Evolutionary conservation across 345 rosid species (phyloP), one percentile per base, ranked within the genome.

Genomic region (Carallia brachiata): DNA sequence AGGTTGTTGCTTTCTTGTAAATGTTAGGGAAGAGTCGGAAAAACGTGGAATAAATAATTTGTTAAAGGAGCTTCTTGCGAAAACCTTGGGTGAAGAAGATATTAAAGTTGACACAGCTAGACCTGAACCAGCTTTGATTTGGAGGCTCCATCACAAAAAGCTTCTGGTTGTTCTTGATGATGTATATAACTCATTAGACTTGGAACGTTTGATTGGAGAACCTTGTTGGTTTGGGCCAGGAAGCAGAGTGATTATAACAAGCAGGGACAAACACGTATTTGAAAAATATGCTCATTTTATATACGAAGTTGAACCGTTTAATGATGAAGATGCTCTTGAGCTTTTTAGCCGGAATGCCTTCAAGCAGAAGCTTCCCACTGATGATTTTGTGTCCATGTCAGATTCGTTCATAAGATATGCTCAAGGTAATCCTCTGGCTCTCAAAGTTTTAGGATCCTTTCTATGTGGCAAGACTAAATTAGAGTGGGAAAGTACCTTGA

Each of bases 371-470:
- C 18, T 10, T 50, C 53, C 53, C 6, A 4, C 53, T 10, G 6
- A 18, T 50, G 53, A 50, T 50, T 9, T 10, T 18, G 3, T 50
- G 53, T 12, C 13, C 17, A 50, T 50, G 53, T 3, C 53, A 15
- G 9, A 3, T 13, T 10, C 4, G n/a, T 12, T 50, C 5, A 37
- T 67, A 16, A 61, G 55, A 54, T 67, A 67, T 39, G 39, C 62
- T 17, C 55, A 67, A 28, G 53, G 63, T 3, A 61, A 54, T 15
- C 70, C 70, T 4, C 6, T 67, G 53, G 70, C 70, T 36, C 70
- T 67, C 16, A 67, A 67, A 67, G 37, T 67, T 56, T 56, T 36
- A 37, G 62, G 70, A 54, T 55, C 62, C 23, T 37, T 52, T 12
- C 53, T 67, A 7, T 56, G n/a, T 36, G 62, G 62, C 28, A 36